Conservation (phyloP, 441 rosid genomes). For the Croton setiger region DNA sequence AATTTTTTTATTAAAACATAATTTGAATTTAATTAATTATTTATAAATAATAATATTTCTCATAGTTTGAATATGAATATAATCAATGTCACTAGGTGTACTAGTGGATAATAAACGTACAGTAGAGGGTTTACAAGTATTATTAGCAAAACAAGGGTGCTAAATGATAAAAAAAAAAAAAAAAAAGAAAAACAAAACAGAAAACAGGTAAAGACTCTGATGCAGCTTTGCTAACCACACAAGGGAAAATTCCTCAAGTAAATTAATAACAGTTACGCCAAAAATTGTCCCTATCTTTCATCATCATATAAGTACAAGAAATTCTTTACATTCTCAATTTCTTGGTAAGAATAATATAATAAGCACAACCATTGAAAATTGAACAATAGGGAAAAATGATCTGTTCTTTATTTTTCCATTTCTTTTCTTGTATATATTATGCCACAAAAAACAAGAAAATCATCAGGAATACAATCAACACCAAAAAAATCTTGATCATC, state of each 20-base stretch:
- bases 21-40: no score
- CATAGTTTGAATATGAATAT: no score
- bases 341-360: not conserved
- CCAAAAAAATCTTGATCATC: slow-evolving; percentile 93
- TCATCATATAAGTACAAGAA: slow-evolving; percentile 10
- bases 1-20: no score
- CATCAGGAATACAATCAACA: slow-evolving; percentile 84
- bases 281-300: slow-evolving; percentile 15
- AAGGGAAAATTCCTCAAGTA: not conserved
- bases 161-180: no score
- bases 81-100: no score
- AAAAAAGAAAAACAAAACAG: no score
- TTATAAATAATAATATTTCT: no score
- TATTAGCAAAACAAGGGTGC: no score
- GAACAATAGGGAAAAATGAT: not conserved
- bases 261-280: slow-evolving; percentile 3
- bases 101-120: no score
- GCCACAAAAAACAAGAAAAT: slow-evolving; percentile 93
- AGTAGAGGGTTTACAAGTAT: no score
- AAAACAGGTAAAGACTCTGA: no score
- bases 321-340: slow-evolving; percentile 18
- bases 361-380: not conserved
- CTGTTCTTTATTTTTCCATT: slow-evolving; percentile 20
- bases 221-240: not conserved
- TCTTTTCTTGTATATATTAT: slow-evolving; percentile 29